Base-by-base conservation (phyloP, 345 rosid species). In the Corymbia maculata region DNA sequence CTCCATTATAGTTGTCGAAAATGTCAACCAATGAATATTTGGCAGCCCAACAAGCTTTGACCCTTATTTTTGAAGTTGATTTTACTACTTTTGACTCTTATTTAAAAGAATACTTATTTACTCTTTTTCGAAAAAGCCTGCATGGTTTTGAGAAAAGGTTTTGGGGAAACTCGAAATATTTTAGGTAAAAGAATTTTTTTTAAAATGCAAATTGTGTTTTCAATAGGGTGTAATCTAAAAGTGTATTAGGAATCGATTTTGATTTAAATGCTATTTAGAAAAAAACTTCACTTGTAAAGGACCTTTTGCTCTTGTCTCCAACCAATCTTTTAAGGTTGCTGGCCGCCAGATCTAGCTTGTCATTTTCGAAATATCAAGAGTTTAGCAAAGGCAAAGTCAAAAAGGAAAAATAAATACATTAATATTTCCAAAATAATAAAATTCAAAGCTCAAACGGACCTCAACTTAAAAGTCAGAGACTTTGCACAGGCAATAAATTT, bases 291-390 rank as follows among this genome's bases (percentile, higher is more conserved):
- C 5, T 30, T 2, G 6, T 68, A 68, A 59, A 59, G 13, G 8
- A 3, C 21, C 4, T 55, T 55, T 55, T 55, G 28, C 12, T 55
- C 21, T 21, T 3, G 12, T 8, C 61, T 55, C 61, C 1, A 8
- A 0, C 22, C 61, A 1, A 11, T 5, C 61, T 55, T 26, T 26
- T 19, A 55, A 55, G 61, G 61, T 21, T 55, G 22, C 61, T 55
- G 0, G 28, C 2, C 5, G 0, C 22, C 5, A 21, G 0, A 21
- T 55, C 3, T 55, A 26, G 61, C 61, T 7, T 2, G 12, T 55
- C 61, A 21, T 55, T 55, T 55, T 55, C 9, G 28, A 26, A 55
- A 55, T 55, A 22, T 21, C 0, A 55, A 55, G 26, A 55, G 5
- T 55, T 55, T 55, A 55, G 0, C 11, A 0, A 22, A 26, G 61